Base-by-base conservation (phyloP, 73 alveolate species). In the Paramecium pentaurelia region DNA sequence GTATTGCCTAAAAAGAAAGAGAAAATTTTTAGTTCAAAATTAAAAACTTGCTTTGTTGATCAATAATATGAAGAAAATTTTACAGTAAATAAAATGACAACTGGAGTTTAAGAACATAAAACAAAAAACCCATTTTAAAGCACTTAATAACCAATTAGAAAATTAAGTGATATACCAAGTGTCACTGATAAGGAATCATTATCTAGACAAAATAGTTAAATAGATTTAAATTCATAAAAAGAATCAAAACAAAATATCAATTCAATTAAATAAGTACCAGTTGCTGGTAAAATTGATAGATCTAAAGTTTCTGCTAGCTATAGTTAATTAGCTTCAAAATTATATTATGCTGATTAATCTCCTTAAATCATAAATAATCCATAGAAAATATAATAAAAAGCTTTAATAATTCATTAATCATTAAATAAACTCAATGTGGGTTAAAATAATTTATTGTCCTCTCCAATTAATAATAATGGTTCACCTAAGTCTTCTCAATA, bases 11-110 rank as follows among this genome's bases (percentile, higher is more conserved):
- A 80, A 80, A 38, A 80, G 49, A 80, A 80, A 80, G 91, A 80
- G 45, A 80, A 80, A 49, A 80, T 80, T 18, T 80, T 80, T 47
- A 27, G 60, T 38, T 80, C 71, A 20, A 80, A 80, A 80, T 18
- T 45, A 34, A 80, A 80, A 36, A 80, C 91, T 4, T 80, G 49
- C 42, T 22, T 11, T 44, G 75, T 9, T 80, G 91, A 73, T 37
- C 58, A 40, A 73, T 9, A 32, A 73, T 30, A 37, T n/a, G 34
- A 32, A 73, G 91, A 80, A 10, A 9, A 45, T 44, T 22, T 45
- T 44, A 18, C 18, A 32, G 20, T 12, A 12, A 40, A 47, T 80
- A 80, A 45, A 27, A 47, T 80, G 58, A 22, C 11, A 2, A 4
- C 18, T 3, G 30, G 71, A 49, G 22, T 80, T 45, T 34, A 47